Percentiles rank a stretch among this genome's conserved stretches.
These are phyloP conservation scores for Torulaspora gathmanii DNA, from an alignment of 805 yeast species.

Conservation along the genomic window DNA sequence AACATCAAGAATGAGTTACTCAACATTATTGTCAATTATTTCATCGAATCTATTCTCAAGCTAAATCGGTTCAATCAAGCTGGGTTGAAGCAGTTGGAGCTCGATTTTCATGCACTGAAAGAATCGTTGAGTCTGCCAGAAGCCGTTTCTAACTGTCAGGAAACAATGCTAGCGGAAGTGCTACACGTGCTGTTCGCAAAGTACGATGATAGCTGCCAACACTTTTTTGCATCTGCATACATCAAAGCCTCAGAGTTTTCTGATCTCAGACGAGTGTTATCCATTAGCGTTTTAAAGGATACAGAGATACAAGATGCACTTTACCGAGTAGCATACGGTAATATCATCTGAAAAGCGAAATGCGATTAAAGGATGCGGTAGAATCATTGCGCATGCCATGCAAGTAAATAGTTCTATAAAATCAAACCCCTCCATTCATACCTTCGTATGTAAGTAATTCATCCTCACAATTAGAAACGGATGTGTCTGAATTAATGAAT, in stretches of 20 bases:
- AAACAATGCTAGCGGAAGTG: conserved; percentile 23
- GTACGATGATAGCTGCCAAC: conserved; percentile 20
- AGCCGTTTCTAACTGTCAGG: conserved; percentile 17
- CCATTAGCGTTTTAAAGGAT: conserved; percentile 26
- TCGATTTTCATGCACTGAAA: conserved; percentile 34
- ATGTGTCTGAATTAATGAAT: not conserved
- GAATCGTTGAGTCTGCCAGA: conserved; percentile 26
- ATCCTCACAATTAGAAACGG: not conserved
- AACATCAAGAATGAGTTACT: conserved; percentile 29
- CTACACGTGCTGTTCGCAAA: conserved; percentile 31
- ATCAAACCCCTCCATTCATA: conserved; percentile 1
- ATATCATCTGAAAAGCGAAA: conserved; percentile 17
- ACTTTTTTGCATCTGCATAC: conserved; percentile 23
- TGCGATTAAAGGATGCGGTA: too few species aligned
- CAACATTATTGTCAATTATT: conserved; percentile 30
- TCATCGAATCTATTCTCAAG: conserved; percentile 37
- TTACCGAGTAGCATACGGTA: conserved; percentile 33
- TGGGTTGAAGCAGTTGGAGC: conserved; percentile 35
- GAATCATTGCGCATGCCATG: too few species aligned
- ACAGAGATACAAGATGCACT: conserved; percentile 38
- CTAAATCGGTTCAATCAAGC: conserved; percentile 35
- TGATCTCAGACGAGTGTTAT: conserved; percentile 22
- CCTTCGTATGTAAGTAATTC: conserved; percentile 4
- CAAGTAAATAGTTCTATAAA: not conserved
- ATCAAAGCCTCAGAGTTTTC: conserved; percentile 32